phyloP scores from a whole-genome alignment of 2,329 filamentous ascomycete species.

The Didymellaceae sp. region DNA sequence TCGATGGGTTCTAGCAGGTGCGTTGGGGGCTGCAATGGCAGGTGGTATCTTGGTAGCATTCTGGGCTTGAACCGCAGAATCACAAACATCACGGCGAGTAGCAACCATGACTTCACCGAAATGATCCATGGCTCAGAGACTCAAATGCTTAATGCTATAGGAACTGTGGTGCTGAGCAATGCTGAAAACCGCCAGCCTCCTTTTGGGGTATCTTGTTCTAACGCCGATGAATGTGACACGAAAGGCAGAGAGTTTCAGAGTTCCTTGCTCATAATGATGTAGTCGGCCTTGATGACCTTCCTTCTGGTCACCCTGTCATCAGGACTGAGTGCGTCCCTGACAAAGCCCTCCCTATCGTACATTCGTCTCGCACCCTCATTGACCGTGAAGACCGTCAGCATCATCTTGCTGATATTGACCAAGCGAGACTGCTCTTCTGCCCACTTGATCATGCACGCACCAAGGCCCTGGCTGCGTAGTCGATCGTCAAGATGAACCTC shows the following conservation, averaged over 20 bases:
- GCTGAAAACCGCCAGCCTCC: background rate
- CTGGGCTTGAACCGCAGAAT: background rate
- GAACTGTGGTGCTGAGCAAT: background rate
- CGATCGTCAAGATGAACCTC: conserved; percentile 72
- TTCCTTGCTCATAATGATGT: conserved; percentile 32
- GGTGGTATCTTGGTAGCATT: background rate
- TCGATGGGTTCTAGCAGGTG: background rate
- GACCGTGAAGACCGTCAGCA: conserved; percentile 74
- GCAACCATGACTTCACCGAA: background rate
- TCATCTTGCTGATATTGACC: conserved; percentile 68
- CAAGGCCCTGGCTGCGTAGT: conserved; percentile 68
- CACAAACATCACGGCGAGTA: background rate
- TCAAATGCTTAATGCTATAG: background rate
- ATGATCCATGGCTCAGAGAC: background rate
- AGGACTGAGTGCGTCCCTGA: conserved; percentile 61
- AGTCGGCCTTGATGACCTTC: conserved; percentile 32
- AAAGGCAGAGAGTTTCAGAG: too few relatives aligned
- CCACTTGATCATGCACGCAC: conserved; percentile 64
- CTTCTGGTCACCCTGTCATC: conserved; percentile 47
- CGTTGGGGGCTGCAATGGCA: background rate
- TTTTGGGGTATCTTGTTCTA: background rate
- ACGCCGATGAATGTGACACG: background rate
- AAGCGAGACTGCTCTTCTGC: conserved; percentile 61
- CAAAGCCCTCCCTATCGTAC: conserved; percentile 66
- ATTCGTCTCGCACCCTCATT: conserved; percentile 66